Conservation (phyloP, 805 yeast species). For the Saccharomycopsis babjevae region DNA sequence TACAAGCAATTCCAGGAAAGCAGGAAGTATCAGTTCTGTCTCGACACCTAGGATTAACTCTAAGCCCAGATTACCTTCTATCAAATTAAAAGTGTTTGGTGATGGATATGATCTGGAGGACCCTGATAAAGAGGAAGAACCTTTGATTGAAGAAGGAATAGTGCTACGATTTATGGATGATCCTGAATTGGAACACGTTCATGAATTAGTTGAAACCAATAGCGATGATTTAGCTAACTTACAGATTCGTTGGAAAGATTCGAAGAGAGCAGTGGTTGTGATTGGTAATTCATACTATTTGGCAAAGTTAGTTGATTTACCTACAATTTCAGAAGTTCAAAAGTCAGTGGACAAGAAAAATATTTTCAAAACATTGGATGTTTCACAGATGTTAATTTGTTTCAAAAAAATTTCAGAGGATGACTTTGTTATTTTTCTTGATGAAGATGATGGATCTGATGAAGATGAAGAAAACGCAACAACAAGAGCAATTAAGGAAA, state of each 20-base stretch:
- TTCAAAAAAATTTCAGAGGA: slow-evolving; percentile 42
- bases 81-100: slow-evolving; percentile 53
- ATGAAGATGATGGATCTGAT: slow-evolving; percentile 31
- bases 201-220: slow-evolving; percentile 66
- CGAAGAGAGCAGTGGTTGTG: slow-evolving; percentile 64
- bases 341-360: slow-evolving; percentile 86
- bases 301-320: slow-evolving; percentile 81
- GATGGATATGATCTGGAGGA: slow-evolving; percentile 97
- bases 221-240: slow-evolving; percentile 65
- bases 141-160: slow-evolving; percentile 79
- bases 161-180: slow-evolving; percentile 60
- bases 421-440: slow-evolving; percentile 34
- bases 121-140: slow-evolving; percentile 92
- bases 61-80: slow-evolving; percentile 31
- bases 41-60: slow-evolving; percentile 37
- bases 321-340: slow-evolving; percentile 77
- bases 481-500: slow-evolving; percentile 1
- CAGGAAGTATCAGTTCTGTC: not conserved
- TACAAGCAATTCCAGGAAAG: not conserved
- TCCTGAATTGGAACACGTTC: slow-evolving; percentile 52
- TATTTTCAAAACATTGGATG: slow-evolving; percentile 75
- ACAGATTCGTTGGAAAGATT: slow-evolving; percentile 73
- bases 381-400: slow-evolving; percentile 77
- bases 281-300: slow-evolving; percentile 26
- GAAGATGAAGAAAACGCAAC: slow-evolving; percentile 29